These are phyloP conservation scores for Aspergillus flavus DNA, from an alignment of 2,329 filamentous ascomycete species.

Conservation along the genomic window DNA sequence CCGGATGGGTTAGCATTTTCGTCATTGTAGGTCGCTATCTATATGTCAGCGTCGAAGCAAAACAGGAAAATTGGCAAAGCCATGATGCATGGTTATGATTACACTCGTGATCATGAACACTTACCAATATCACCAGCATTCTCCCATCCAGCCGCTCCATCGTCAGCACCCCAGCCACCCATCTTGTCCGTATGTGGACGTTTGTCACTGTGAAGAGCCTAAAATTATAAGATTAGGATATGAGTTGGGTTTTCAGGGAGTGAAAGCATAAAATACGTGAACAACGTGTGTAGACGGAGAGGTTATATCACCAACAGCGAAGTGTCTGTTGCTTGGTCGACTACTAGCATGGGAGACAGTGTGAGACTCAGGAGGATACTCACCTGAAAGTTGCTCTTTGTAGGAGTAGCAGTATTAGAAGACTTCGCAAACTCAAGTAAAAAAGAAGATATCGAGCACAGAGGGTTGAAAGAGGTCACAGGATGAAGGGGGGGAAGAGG, in stretches of 20 bases:
- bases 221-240: neutral
- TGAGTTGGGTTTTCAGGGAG: neutral
- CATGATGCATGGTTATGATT: neutral
- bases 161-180: neutral
- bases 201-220: neutral
- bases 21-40: slow-evolving; percentile 9
- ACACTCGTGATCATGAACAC: neutral
- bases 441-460: neutral
- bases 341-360: neutral
- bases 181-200: neutral
- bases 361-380: neutral
- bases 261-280: neutral
- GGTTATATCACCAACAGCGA: neutral
- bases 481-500: neutral
- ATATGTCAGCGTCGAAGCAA: neutral
- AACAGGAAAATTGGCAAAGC: neutral
- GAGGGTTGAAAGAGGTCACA: neutral
- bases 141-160: neutral
- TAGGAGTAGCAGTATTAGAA: neutral
- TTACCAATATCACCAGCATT: neutral
- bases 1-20: slow-evolving; percentile 19
- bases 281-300: neutral
- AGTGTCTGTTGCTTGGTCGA: neutral
- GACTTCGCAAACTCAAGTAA: neutral
- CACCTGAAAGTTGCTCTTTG: neutral